Conservation (phyloP, 2,329 filamentous ascomycete genomes). For the Pyrenophora tritici-repentis region DNA sequence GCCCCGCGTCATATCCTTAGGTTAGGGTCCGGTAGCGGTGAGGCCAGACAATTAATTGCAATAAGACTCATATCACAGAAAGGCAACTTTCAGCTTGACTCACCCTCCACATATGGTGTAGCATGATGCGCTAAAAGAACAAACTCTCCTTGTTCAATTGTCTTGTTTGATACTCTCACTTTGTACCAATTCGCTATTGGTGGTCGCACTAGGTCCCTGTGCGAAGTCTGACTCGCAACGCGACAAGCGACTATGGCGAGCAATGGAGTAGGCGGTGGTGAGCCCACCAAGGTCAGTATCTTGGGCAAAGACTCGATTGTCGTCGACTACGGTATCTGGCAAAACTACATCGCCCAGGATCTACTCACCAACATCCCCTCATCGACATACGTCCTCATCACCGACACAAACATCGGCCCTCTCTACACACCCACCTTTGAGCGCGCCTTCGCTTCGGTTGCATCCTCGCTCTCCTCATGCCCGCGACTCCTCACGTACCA, state of each 20-base stretch:
- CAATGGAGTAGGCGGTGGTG: constrained; percentile 34
- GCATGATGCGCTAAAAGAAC: constrained; percentile 9
- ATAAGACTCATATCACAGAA: constrained; percentile 4
- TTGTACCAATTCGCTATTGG: background rate
- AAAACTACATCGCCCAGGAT: constrained; percentile 78
- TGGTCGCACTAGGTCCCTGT: constrained; percentile 3
- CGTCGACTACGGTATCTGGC: constrained; percentile 90
- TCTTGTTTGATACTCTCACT: background rate
- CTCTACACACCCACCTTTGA: constrained; percentile 82
- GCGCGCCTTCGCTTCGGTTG: constrained; percentile 68
- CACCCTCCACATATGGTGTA: background rate
- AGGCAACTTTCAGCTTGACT: constrained; percentile 5
- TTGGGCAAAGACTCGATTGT: constrained; percentile 89
- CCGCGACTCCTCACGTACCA: constrained; percentile 84
- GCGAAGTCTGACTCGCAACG: constrained; percentile 18
- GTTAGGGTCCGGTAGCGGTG: constrained; percentile 23
- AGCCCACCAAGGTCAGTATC: constrained; percentile 72
- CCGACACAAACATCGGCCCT: constrained; percentile 86
- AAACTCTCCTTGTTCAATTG: constrained; percentile 7
- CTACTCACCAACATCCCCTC: constrained; percentile 76
- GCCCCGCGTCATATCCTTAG: constrained; percentile 13
- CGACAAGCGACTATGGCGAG: constrained; percentile 35
- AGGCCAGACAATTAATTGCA: constrained; percentile 2
- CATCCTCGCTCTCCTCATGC: constrained; percentile 52
- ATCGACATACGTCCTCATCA: constrained; percentile 94